Evolutionary conservation across 2,329 filamentous ascomycete genomes (phyloP).

Genomic region (Coniochaeta prunicola): DNA sequence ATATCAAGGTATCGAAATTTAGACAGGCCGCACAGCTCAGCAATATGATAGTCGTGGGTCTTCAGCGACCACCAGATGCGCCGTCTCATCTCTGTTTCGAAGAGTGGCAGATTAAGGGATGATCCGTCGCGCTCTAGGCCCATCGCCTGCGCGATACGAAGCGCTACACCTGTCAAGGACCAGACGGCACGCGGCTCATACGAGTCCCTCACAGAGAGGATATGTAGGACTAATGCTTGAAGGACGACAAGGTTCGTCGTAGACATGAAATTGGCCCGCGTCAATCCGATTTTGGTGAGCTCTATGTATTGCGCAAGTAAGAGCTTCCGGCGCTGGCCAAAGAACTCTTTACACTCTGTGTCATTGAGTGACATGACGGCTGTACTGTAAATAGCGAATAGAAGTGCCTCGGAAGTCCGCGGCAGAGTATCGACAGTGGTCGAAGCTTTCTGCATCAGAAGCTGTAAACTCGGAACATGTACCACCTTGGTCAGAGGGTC

Average conservation of each 20-base stretch:
- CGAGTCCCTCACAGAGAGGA: neutral
- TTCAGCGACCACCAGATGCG: conserved; percentile 34
- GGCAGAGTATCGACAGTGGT: conserved; percentile 30
- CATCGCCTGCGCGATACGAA: conserved; percentile 26
- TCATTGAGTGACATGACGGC: conserved; percentile 30
- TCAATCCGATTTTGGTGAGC: conserved; percentile 11
- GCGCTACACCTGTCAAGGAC: conserved; percentile 1
- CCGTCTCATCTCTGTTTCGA: conserved; percentile 33
- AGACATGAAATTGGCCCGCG: conserved; percentile 21
- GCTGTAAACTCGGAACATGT: conserved; percentile 42
- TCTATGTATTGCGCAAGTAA: conserved; percentile 12
- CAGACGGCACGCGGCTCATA: conserved; percentile 4
- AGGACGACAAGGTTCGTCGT: conserved; percentile 23
- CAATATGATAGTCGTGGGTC: conserved; percentile 20
- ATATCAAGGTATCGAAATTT: conserved; percentile 10
- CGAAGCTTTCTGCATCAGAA: conserved; percentile 24
- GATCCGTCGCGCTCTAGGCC: conserved; percentile 31
- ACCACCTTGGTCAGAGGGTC: conserved; percentile 49
- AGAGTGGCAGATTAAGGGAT: conserved; percentile 25
- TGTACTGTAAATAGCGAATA: conserved; percentile 40
- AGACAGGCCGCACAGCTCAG: conserved; percentile 16
- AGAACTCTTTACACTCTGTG: conserved; percentile 25
- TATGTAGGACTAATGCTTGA: conserved; percentile 23
- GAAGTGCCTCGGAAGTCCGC: conserved; percentile 30
- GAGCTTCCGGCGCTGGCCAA: conserved; percentile 9